These are phyloP conservation scores for Eucalyptus sp. DNA, from an alignment of 345 rosid species.

Conservation along the genomic window DNA sequence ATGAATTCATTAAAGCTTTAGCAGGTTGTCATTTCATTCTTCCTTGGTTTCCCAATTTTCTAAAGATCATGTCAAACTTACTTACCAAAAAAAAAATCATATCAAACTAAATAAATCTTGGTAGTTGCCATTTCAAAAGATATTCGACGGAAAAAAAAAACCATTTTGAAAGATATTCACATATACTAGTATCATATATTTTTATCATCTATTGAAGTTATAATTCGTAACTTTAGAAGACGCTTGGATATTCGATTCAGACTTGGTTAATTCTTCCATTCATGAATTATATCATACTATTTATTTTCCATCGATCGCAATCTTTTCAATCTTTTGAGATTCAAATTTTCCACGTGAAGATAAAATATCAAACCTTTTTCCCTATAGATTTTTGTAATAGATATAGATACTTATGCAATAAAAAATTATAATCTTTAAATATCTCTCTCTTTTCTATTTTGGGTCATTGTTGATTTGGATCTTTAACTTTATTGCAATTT, in stretches of 20 bases:
- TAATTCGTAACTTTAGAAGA: background rate
- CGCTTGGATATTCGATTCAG: background rate
- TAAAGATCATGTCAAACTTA: background rate
- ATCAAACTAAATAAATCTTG: background rate
- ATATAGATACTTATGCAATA: background rate
- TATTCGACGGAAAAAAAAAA: too few species aligned
- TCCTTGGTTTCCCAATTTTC: background rate
- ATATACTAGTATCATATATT: background rate
- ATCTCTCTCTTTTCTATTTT: background rate
- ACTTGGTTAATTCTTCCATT: background rate
- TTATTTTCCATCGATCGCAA: background rate
- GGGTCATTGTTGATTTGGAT: background rate
- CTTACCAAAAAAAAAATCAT: too few species aligned
- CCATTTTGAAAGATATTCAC: background rate
- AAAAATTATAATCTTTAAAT: background rate
- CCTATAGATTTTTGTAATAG: background rate
- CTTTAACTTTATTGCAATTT: background rate
- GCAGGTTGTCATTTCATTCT: background rate
- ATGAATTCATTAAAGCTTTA: too few species aligned
- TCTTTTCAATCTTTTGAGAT: background rate
- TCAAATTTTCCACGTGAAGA: background rate
- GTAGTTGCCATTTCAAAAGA: background rate
- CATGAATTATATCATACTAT: background rate
- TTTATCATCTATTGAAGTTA: fast-evolving
- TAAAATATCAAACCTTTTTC: background rate